Evolutionary conservation across 2,329 filamentous ascomycete species (phyloP).

Genomic region (Hymenoscyphus occultus): DNA sequence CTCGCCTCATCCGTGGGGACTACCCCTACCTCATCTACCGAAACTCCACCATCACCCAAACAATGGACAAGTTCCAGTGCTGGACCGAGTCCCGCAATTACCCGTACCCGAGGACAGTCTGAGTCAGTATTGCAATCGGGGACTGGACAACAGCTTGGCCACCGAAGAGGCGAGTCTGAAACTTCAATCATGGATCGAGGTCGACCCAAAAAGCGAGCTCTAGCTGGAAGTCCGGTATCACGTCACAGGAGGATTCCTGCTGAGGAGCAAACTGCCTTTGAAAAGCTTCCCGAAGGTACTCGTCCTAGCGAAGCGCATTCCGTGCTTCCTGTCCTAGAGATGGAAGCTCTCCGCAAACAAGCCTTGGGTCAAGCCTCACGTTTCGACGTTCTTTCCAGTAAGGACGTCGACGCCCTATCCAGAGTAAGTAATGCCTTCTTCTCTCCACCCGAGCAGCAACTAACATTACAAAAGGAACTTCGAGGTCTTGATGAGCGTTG

Average conservation of each 20-base stretch:
- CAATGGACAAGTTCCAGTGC: conserved; percentile 21
- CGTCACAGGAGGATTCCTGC: conserved; percentile 30
- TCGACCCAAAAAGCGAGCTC: conserved; percentile 52
- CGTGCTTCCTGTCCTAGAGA: conserved; percentile 48
- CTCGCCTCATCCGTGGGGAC: conserved; percentile 25
- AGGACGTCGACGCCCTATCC: conserved; percentile 64
- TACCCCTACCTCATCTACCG: conserved; percentile 22
- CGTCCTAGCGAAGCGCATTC: conserved; percentile 50
- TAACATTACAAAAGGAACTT: conserved; percentile 54
- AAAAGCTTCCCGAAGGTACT: conserved; percentile 58
- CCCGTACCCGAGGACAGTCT: conserved; percentile 28
- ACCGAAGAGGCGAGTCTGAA: conserved; percentile 56
- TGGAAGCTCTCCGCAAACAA: conserved; percentile 54
- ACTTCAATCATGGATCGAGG: conserved; percentile 60
- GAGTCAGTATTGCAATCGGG: conserved; percentile 23
- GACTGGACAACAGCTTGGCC: conserved; percentile 32
- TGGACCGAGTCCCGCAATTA: conserved; percentile 10
- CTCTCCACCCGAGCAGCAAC: not conserved
- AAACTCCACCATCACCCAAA: conserved; percentile 25
- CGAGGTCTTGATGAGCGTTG: conserved; percentile 73
- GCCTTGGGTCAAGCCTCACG: conserved; percentile 59
- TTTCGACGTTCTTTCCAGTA: conserved; percentile 61
- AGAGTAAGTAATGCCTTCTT: conserved; percentile 44
- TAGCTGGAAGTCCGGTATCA: conserved; percentile 39
- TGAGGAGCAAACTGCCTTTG: conserved; percentile 56